These are phyloP conservation scores for Jacaranda mimosifolia DNA, from an alignment of 257 asterid species.

Conservation along the genomic window DNA sequence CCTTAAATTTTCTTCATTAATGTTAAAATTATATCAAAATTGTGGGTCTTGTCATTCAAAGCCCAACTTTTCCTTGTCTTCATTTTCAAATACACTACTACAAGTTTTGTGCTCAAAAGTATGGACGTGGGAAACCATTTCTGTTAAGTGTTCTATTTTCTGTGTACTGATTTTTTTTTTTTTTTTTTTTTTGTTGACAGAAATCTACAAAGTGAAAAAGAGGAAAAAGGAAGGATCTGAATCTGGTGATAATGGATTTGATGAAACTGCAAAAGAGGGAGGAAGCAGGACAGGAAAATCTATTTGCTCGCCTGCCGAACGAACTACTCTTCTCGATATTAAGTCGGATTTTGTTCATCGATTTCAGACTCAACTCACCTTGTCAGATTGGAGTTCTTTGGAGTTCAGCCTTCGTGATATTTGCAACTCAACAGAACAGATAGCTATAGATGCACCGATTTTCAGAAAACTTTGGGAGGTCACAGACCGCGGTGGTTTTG, in stretches of 20 bases:
- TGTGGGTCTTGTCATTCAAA: background rate
- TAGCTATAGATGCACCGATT: too few species aligned
- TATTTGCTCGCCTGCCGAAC: conserved; percentile 36
- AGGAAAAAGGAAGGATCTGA: background rate
- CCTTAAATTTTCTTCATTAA: background rate
- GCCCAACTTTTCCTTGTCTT: background rate
- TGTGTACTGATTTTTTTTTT: background rate
- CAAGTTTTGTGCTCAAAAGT: background rate
- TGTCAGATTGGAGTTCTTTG: too few species aligned
- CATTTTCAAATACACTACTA: background rate
- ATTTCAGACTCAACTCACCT: too few species aligned
- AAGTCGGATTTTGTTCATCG: too few species aligned
- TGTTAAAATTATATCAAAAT: background rate
- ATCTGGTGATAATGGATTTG: conserved; percentile 1
- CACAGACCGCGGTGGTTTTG: too few species aligned
- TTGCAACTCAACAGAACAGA: too few species aligned
- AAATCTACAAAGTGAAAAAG: background rate
- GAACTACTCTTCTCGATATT: conserved; percentile 35
- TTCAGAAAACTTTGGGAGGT: too few species aligned
- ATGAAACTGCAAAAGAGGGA: conserved; percentile 12
- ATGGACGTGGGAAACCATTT: background rate
- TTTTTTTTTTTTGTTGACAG: background rate
- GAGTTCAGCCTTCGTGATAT: too few species aligned
- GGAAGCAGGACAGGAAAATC: background rate
- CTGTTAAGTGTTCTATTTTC: background rate